A percentile compares a stretch with the other conserved stretches of the same genome.
phyloP scores from a whole-genome alignment of 2,329 filamentous ascomycete species.

The Xylariales sp. region DNA sequence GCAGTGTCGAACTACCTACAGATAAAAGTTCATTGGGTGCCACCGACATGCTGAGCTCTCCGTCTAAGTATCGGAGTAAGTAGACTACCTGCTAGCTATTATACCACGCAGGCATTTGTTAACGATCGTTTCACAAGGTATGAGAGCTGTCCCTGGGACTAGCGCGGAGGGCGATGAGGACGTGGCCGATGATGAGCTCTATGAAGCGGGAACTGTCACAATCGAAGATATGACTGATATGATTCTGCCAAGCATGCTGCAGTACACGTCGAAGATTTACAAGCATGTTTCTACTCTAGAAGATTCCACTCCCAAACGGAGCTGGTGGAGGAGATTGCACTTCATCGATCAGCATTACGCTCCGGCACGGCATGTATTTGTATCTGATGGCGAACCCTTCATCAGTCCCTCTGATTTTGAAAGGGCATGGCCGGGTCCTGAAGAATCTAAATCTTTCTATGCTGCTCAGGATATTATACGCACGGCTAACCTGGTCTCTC shows the following conservation, averaged over 20 bases:
- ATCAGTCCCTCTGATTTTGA: constrained; percentile 6
- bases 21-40: neutral
- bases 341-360: constrained; percentile 8
- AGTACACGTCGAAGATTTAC: neutral
- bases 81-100: neutral
- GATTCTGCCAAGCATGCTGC: neutral
- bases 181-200: neutral
- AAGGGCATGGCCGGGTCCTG: neutral
- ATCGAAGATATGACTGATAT: neutral
- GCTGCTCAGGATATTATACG: constrained; percentile 11
- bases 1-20: neutral
- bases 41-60: neutral
- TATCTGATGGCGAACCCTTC: constrained; percentile 10
- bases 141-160: neutral
- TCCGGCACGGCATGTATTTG: constrained; percentile 14
- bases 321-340: neutral
- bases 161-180: neutral
- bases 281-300: neutral
- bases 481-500: constrained; percentile 20
- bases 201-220: neutral
- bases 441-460: constrained; percentile 5
- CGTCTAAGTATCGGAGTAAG: neutral
- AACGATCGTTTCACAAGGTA: no score
- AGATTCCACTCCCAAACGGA: neutral
- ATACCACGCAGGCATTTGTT: no score